These are phyloP conservation scores for Phytophthora sansomeana DNA, from an alignment of 352 stramenopile genomes.

Conservation along the genomic window DNA sequence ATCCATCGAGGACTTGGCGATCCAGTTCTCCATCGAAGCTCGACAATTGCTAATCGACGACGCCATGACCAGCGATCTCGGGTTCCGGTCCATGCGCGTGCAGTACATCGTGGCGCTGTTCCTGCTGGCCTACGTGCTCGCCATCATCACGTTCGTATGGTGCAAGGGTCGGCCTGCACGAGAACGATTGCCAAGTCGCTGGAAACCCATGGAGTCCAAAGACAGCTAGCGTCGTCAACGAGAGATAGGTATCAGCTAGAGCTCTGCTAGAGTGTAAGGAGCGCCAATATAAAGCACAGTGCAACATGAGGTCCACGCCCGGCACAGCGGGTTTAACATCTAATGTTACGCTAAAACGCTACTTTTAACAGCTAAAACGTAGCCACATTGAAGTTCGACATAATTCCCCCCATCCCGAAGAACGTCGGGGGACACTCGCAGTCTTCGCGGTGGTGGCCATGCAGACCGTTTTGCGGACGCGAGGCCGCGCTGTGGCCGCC, in stretches of 20 bases:
- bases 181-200: constrained; percentile 81
- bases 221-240: constrained; percentile 48
- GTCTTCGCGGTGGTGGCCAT: constrained; percentile 32
- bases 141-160: constrained; percentile 83
- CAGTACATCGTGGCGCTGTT: constrained; percentile 78
- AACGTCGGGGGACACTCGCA: constrained; percentile 16
- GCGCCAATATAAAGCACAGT: constrained; percentile 26
- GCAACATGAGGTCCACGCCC: constrained; percentile 14
- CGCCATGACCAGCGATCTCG: constrained; percentile 45
- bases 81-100: constrained; percentile 43
- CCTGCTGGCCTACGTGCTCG: constrained; percentile 66
- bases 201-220: constrained; percentile 81
- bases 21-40: constrained; percentile 83
- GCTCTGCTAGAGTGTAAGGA: constrained; percentile 14
- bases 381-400: constrained; percentile 40
- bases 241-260: constrained; percentile 19
- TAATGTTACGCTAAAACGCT: background rate
- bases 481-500: constrained; percentile 36
- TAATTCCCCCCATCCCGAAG: constrained; percentile 10
- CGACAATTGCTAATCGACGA: constrained; percentile 64
- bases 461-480: constrained; percentile 37
- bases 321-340: constrained; percentile 13
- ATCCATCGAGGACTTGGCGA: constrained; percentile 77
- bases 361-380: background rate
- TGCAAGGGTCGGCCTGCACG: constrained; percentile 72